Evolutionary conservation across 2,329 filamentous ascomycete species (phyloP), one percentile per base, ranked within the genome.

Genomic region (Eurotiales sp.): DNA sequence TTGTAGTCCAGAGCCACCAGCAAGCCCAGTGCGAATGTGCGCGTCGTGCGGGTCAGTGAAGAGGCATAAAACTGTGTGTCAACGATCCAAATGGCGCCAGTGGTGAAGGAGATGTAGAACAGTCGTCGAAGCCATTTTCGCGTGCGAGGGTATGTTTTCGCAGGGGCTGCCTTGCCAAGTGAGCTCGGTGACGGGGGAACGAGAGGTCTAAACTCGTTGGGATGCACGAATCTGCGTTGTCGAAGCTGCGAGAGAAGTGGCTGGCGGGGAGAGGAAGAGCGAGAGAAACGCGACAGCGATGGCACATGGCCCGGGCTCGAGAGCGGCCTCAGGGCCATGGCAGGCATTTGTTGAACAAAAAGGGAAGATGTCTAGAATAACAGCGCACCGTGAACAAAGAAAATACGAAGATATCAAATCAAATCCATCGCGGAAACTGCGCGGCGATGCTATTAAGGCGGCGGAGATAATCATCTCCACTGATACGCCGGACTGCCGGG

Each of bases 1-100:
- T 96, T 97, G 77, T 99, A 97, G 74, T 99, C 93, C 21, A 91
- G 64, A 1, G 91, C 92, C 14, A 95, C 87, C 41, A 91, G 65
- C 10, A 95, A 73, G 7, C 90, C 92, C 2, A 83, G 83, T 36
- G 80, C 78, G 67, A 97, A 96, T 0, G 93, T 96, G 37, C 87
- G 86, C 37, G 87, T 70, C 21, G 88, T 92, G 51, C 93, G 87
- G 32, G 80, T 83, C 22, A 96, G 73, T 11, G 88, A 86, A 1
- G 88, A 86, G 46, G 90, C 88, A 70, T 93, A 95, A 64, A 88
- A 77, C 57, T 86, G 80, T 12, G 71, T 80, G 71, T 99, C 93
- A 54, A 86, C 62, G 8, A 82, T 69, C 66, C 89, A 95, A 48
- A 84, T 67, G 5, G 78, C 65, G 25, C 84, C 88, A 30, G 81